Percentiles rank a stretch among this genome's conserved stretches.
These are phyloP conservation scores for Sphagnum contortum DNA, from an alignment of 225 moss, liverwort and hornwort genomes.

Conservation along the genomic window DNA sequence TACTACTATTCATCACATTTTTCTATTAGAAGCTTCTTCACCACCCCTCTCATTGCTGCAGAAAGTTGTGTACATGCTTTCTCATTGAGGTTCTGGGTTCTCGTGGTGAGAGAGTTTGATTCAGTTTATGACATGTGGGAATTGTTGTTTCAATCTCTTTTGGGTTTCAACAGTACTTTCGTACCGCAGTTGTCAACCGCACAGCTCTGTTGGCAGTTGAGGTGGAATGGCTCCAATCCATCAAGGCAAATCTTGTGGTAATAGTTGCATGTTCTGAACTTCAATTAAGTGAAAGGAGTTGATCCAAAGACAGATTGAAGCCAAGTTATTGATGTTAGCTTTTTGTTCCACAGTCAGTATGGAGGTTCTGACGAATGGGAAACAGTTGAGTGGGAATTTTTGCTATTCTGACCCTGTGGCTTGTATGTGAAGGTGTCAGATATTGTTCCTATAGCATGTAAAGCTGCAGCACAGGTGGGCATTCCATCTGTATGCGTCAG, in stretches of 20 bases:
- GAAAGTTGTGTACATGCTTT: too few relatives aligned
- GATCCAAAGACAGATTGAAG: too few relatives aligned
- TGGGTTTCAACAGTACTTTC: constrained; percentile 36
- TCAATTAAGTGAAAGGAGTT: too few relatives aligned
- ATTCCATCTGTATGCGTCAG: constrained; percentile 79
- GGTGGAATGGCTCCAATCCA: constrained; percentile 64
- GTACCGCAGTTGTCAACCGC: constrained; percentile 65
- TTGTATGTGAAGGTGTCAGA: constrained; percentile 56
- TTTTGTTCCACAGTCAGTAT: too few relatives aligned
- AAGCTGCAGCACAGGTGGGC: constrained; percentile 71
- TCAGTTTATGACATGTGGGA: not conserved
- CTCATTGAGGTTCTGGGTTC: not conserved
- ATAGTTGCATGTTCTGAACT: not conserved
- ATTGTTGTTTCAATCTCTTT: not conserved
- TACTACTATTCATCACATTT: too few relatives aligned
- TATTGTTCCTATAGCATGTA: constrained; percentile 82
- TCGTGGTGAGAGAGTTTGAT: not conserved
- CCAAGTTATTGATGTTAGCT: too few relatives aligned
- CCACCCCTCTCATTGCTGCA: too few relatives aligned
- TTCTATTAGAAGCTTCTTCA: too few relatives aligned
- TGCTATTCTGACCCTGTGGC: not conserved
- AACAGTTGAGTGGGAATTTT: too few relatives aligned
- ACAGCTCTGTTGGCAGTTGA: constrained; percentile 52
- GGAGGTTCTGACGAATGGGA: too few relatives aligned
- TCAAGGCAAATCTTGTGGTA: constrained; percentile 73